Evolutionary conservation across 768 basidiomycete species (phyloP).

Genomic region (Kwoniella sp.): DNA sequence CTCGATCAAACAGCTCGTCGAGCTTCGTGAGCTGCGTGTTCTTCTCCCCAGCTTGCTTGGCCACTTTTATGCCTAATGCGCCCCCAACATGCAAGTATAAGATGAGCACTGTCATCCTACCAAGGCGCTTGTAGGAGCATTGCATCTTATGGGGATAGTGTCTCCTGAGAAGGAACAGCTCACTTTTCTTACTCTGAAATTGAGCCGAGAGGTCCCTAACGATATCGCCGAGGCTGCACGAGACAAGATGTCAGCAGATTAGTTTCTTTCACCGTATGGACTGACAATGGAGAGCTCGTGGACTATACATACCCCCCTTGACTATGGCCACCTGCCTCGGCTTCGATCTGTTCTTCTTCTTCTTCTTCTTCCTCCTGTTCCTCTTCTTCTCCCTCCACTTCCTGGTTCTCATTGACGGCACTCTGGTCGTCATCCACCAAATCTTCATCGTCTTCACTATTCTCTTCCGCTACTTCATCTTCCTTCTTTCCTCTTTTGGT

Average conservation of each 20-base stretch:
- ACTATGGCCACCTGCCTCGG: neutral
- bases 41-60: neutral
- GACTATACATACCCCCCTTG: conserved; percentile 1
- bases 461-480: conserved; percentile 1
- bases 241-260: neutral
- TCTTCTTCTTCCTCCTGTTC: conserved; percentile 14
- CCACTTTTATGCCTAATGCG: neutral
- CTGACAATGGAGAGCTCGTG: neutral
- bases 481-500: neutral
- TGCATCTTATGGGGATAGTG: too few relatives aligned
- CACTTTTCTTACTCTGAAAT: conserved; percentile 6
- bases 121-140: too few relatives aligned
- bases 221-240: neutral
- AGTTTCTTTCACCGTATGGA: too few relatives aligned
- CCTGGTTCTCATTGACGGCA: neutral
- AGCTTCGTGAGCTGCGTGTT: conserved; percentile 11
- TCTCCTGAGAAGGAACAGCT: neutral
- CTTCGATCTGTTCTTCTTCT: conserved; percentile 7
- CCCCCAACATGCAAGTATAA: too few relatives aligned
- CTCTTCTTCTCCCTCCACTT: neutral
- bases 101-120: too few relatives aligned
- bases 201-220: conserved; percentile 7
- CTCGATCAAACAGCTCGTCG: neutral
- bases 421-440: neutral
- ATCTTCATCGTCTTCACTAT: neutral